Evolutionary conservation across 345 rosid genomes (phyloP).

Genomic region (Reutealis trisperma): DNA sequence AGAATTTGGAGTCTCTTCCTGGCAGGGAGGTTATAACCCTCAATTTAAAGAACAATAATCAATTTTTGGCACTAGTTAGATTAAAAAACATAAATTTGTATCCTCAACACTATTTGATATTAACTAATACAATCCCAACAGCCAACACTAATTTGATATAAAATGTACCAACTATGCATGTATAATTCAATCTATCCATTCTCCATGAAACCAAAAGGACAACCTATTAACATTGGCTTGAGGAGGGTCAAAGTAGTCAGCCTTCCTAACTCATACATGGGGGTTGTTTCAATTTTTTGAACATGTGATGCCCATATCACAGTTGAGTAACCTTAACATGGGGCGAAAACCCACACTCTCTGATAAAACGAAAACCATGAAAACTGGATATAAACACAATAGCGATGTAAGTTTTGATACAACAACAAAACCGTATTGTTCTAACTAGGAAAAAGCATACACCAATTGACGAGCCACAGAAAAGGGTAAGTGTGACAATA

Average conservation of each 20-base stretch:
- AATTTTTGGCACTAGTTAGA: background rate
- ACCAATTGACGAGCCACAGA: background rate
- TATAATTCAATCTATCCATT: background rate
- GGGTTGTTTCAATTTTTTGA: background rate
- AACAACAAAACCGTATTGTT: conserved; percentile 1
- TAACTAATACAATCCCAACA: background rate
- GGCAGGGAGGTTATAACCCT: background rate
- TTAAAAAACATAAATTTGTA: background rate
- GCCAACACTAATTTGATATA: background rate
- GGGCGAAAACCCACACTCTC: background rate
- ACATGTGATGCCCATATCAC: background rate
- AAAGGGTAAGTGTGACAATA: background rate
- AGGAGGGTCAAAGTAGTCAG: background rate
- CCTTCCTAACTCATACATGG: background rate
- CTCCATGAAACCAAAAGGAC: too few relatives aligned
- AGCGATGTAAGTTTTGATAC: background rate
- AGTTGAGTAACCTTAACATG: background rate
- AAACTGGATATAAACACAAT: background rate
- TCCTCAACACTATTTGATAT: background rate
- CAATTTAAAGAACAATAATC: background rate
- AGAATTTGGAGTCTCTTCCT: background rate
- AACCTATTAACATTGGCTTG: background rate
- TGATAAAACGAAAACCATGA: background rate
- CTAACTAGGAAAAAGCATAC: background rate
- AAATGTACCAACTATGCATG: background rate